Evolutionary conservation across 768 basidiomycete genomes (phyloP).

Genomic region (Tricholoma terreum): DNA sequence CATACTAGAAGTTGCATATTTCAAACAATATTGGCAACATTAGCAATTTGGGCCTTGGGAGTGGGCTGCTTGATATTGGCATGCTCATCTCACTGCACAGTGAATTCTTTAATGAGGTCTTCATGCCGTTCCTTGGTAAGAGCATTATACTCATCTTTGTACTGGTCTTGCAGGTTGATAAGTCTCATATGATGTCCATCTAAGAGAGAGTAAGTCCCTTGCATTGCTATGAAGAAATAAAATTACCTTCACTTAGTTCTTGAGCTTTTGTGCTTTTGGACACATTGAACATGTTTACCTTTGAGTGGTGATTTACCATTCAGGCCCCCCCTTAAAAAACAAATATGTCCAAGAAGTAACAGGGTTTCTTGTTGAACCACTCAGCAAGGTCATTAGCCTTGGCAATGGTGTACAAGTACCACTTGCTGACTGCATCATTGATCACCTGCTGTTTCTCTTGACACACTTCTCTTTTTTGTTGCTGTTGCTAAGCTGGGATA

Average conservation of each 20-base stretch:
- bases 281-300: not conserved
- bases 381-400: not conserved
- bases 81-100: not conserved
- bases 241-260: not conserved
- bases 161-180: not conserved
- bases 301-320: not conserved
- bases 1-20: too few species aligned
- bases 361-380: not conserved
- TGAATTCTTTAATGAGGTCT: not conserved
- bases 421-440: not conserved
- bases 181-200: not conserved
- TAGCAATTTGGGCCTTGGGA: not conserved
- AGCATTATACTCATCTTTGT: not conserved
- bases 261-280: not conserved
- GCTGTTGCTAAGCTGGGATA: not conserved
- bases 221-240: not conserved
- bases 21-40: too few species aligned
- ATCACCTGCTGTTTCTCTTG: not conserved
- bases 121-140: not conserved
- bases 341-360: not conserved
- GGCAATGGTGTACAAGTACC: not conserved
- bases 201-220: too few species aligned
- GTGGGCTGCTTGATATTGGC: not conserved
- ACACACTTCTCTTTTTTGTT: not conserved
- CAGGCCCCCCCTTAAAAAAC: not conserved